Conservation (phyloP, 78 protist genomes). For the Cavenderia fasciculata region DNA sequence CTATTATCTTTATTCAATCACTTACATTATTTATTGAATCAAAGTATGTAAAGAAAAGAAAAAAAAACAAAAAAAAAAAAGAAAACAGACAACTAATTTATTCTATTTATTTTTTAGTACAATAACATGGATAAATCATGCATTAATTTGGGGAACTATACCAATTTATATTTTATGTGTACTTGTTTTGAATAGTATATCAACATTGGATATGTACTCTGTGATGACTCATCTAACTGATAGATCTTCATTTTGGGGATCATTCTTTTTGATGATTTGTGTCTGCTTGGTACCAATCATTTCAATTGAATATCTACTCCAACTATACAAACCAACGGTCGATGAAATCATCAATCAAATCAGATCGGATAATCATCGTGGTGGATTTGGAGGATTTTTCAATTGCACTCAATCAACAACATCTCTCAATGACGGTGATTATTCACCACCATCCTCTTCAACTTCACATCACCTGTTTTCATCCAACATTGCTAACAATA, state of each 20-base stretch:
- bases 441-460: too few relatives aligned
- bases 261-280: conserved; percentile 11
- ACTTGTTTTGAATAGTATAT: not conserved
- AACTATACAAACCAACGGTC: conserved; percentile 26
- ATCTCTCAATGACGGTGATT: too few relatives aligned
- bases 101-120: too few relatives aligned
- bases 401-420: too few relatives aligned
- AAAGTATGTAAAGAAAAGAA: conserved; percentile 6
- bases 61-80: too few relatives aligned
- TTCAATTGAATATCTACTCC: conserved; percentile 14
- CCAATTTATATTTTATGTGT: conserved; percentile 58
- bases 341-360: conserved; percentile 51
- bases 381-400: too few relatives aligned
- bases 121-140: conserved; percentile 69
- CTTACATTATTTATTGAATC: conserved; percentile 76
- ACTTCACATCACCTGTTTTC: too few relatives aligned
- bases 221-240: conserved; percentile 10
- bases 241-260: conserved; percentile 9
- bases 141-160: conserved; percentile 72
- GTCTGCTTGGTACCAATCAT: conserved; percentile 28
- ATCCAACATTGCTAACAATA: too few relatives aligned
- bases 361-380: not conserved
- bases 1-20: conserved; percentile 70
- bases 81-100: too few relatives aligned
- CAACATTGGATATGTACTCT: conserved; percentile 17